A percentile compares a stretch with the other conserved stretches of the same genome.
Conservation (phyloP, 2,329 filamentous ascomycete genomes). For the Alternaria tenuissima region DNA sequence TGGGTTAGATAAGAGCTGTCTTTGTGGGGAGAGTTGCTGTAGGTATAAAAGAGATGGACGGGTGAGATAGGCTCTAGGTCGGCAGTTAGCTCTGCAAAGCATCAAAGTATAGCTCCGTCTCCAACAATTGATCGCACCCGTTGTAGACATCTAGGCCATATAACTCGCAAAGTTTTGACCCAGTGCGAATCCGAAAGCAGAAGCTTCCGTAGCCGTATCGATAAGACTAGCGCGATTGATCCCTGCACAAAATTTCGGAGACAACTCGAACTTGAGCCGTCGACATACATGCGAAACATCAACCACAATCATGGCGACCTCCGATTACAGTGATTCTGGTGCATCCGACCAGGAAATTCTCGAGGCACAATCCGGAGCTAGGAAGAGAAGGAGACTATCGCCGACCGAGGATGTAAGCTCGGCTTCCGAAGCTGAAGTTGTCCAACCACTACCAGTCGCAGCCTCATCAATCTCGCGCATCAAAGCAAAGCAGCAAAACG, state of each 20-base stretch:
- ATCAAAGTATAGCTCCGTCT: background rate
- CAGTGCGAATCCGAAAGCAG: background rate
- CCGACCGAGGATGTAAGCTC: constrained; percentile 23
- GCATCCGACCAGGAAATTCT: constrained; percentile 39
- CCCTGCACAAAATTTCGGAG: constrained; percentile 41
- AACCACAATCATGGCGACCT: constrained; percentile 22
- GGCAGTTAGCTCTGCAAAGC: background rate
- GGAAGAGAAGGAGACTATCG: constrained; percentile 50
- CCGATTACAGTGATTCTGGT: constrained; percentile 28
- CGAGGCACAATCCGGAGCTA: constrained; percentile 41
- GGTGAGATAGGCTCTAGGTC: background rate
- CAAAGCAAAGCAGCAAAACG: constrained; percentile 40
- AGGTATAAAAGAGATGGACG: constrained; percentile 48
- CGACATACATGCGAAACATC: constrained; percentile 3
- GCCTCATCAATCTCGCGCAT: constrained; percentile 45
- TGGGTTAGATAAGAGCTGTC: constrained; percentile 63
- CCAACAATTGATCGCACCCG: background rate
- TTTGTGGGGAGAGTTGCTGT: constrained; percentile 64
- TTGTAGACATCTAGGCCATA: background rate
- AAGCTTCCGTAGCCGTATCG: constrained; percentile 28
- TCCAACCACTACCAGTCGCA: constrained; percentile 23
- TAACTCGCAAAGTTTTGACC: background rate
- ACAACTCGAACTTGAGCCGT: constrained; percentile 6
- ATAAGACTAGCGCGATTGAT: constrained; percentile 31
- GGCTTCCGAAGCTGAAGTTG: constrained; percentile 25